phyloP scores from a whole-genome alignment of 768 basidiomycete genomes.

The Lenzites betulinus region DNA sequence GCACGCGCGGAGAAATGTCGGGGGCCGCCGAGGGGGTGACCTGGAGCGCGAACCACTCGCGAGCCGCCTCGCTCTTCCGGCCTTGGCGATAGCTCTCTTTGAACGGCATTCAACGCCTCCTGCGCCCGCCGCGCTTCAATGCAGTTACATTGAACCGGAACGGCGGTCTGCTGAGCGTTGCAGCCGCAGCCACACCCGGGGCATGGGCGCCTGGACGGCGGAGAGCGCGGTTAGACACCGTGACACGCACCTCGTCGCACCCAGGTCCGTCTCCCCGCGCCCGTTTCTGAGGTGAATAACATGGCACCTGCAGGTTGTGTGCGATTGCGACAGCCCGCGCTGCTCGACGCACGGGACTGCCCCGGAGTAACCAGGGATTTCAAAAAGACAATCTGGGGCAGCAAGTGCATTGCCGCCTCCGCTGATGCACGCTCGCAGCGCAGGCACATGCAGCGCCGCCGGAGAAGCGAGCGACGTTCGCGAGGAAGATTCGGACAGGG shows the following conservation, averaged over 20 bases:
- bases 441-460: background rate
- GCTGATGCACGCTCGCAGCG: background rate
- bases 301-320: background rate
- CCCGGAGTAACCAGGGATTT: conserved; percentile 19
- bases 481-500: conserved; percentile 12
- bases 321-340: background rate
- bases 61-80: background rate
- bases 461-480: background rate
- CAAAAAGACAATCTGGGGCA: conserved; percentile 9
- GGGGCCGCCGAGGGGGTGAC: conserved; percentile 6
- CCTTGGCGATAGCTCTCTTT: background rate
- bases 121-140: too few species aligned
- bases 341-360: conserved; percentile 5
- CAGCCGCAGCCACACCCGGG: too few species aligned
- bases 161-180: too few species aligned
- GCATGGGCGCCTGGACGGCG: too few species aligned
- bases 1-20: conserved; percentile 12
- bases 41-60: conserved; percentile 6
- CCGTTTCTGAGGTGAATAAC: background rate
- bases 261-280: conserved; percentile 1
- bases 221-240: too few species aligned
- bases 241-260: background rate
- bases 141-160: too few species aligned
- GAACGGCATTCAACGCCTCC: background rate
- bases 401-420: background rate